Base-by-base conservation (phyloP, 257 asterid genomes). In the Knoxia roxburghii region DNA sequence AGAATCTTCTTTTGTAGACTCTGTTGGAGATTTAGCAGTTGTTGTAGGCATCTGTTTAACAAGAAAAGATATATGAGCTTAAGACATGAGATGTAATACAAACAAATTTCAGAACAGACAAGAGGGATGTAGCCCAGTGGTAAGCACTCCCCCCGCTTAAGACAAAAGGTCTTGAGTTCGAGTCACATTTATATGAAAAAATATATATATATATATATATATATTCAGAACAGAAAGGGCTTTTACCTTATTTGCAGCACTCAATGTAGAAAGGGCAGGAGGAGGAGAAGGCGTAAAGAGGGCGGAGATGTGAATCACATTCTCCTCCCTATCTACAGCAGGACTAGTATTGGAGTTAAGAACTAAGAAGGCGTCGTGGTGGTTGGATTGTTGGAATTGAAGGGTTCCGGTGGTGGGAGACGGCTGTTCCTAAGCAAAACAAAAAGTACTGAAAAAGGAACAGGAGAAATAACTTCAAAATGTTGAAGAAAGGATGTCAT, bases 341-440 rank as follows among this genome's bases (percentile, higher is more conserved):
- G 65, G 71, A 52, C 76, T 71, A 39, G 71, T n/a, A n/a, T n/a
- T 65, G 49, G 71, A 18, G 55, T 30, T 54, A 56, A 61, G 73
- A 43, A 48, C 48, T 37, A 71, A 67, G 24, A 57, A 57, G 43
- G 32, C 30, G 58, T 62, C 56, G 21, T 83, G 85, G 18, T 59
- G 74, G 62, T 64, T 65, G 17, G 75, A 52, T 21, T 76, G 59
- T 32, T 79, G 76, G 17, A 70, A 65, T 18, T 73, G 86, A 69
- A 84, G 77, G 13, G 86, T 78, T 55, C 96, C 96, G 15, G 96
- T 89, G 1, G 91, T 89, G 7, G 96, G 96, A 63, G 95, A 84
- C 64, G 68, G 69, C 70, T 73, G 89, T n/a, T 64, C 80, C 87
- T 80, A 50, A 51, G 26, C 46, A 6, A 48, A 64, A 7, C 15